These are phyloP conservation scores for Erucastrum elatum DNA, from an alignment of 345 rosid species.

Conservation along the genomic window DNA sequence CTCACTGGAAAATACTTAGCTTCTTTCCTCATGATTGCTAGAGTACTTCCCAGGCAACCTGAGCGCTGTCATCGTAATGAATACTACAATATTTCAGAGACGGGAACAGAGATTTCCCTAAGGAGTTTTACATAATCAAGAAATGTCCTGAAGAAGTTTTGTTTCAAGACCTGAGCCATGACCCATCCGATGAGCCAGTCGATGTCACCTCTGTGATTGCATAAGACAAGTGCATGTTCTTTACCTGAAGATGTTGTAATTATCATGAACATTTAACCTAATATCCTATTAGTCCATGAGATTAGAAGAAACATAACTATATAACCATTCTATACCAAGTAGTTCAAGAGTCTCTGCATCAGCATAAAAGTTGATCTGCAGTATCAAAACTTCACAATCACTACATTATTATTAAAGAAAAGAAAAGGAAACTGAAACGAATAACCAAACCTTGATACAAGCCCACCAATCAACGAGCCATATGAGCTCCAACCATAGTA, in stretches of 20 bases:
- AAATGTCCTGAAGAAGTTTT: background rate
- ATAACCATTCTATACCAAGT: slow-evolving; percentile 41
- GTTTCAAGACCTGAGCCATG: slow-evolving; percentile 57
- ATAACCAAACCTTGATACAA: slow-evolving; percentile 45
- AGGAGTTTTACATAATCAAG: background rate
- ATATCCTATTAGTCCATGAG: background rate
- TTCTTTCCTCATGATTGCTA: slow-evolving; percentile 55
- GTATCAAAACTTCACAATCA: slow-evolving; percentile 10
- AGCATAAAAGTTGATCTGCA: slow-evolving; percentile 55
- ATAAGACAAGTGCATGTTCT: slow-evolving; percentile 57
- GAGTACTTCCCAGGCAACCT: slow-evolving; percentile 63
- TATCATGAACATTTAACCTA: background rate
- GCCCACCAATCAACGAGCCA: slow-evolving; percentile 77
- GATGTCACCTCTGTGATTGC: slow-evolving; percentile 60
- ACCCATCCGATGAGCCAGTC: slow-evolving; percentile 64
- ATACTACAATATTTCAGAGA: slow-evolving; percentile 3
- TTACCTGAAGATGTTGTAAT: slow-evolving; percentile 47
- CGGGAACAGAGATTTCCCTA: slow-evolving; percentile 14
- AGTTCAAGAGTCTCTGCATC: slow-evolving; percentile 50
- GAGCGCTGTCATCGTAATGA: slow-evolving; percentile 44
- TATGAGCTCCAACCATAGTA: slow-evolving; percentile 58
- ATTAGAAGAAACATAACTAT: background rate
- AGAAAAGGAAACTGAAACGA: background rate
- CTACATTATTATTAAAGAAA: background rate
- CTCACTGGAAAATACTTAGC: slow-evolving; percentile 57